Base-by-base conservation (phyloP, 495 filamentous ascomycete species). In the Annulohypoxylon nitens region DNA sequence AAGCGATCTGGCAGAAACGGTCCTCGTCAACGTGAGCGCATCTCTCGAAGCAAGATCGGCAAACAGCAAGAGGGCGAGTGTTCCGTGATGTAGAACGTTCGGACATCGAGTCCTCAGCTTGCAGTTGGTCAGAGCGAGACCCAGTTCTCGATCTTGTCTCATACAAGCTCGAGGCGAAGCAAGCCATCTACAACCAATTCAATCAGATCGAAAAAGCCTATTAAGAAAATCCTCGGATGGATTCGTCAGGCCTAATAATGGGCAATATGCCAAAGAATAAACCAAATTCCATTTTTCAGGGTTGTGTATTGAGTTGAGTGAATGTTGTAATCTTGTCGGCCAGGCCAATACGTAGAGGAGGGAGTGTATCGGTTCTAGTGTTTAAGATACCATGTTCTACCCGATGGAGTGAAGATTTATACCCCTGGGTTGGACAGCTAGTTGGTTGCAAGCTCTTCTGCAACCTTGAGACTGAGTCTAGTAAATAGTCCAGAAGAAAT, bases 61-160 rank as follows among this genome's bases (percentile, higher is more conserved):
- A 94, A 93, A 78, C 91, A 93, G 78, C 91, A 93, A 71, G 93
- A 97, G 73, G 89, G 87, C 37, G 94, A 98, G 62, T 98, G 95
- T 80, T 80, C 88, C 37, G 81, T 97, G 57, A 97, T 97, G 94
- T 97, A 79, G 76, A 65, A 72, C 58, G 41, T 62, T 47, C 67
- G 67, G 77, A 54, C 45, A 70, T 68, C 61, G n/a, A 61, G 75
- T 47, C 37, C 62, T 26, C 23, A 39, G 8, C 58, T 63, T 60
- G 12, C 14, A 62, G 18, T 50, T 8, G 6, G 41, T 47, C 39
- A 45, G 48, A 26, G 14, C 23, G 53, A 30, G 23, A n/a, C 51
- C 30, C 39, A 36, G 33, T 20, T 36, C 30, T 33, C 30, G 48
- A 61, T 20, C 9, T 59, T 47, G 18, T 66, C 50, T 39, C 59